phyloP scores from a whole-genome alignment of 1,284 basidiomycete species.

The Vanrija humicola region DNA sequence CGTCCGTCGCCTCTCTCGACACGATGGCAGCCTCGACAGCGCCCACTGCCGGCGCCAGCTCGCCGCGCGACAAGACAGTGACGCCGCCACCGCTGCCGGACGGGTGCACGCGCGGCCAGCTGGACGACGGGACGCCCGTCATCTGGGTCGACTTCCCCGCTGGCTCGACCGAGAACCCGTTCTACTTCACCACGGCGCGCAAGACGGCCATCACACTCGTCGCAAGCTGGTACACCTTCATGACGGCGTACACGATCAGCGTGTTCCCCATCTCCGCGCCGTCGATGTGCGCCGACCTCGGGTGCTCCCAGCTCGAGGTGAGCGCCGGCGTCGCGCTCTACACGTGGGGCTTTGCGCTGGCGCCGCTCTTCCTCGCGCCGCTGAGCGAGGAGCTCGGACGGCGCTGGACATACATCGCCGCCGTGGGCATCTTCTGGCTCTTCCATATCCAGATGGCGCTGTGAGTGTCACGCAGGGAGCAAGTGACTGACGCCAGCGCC shows the following conservation, averaged over 20 bases:
- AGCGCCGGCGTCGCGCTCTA: constrained; percentile 61
- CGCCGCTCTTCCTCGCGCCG: constrained; percentile 66
- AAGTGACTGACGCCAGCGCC: constrained; percentile 48
- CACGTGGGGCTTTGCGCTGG: constrained; percentile 58
- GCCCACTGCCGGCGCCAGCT: too few species aligned
- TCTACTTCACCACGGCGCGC: constrained; percentile 53
- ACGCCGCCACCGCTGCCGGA: too few species aligned
- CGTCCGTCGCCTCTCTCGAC: too few species aligned
- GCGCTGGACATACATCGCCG: constrained; percentile 62
- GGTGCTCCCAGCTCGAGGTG: constrained; percentile 58
- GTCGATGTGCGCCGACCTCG: constrained; percentile 64
- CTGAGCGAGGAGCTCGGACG: constrained; percentile 75
- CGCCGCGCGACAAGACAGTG: too few species aligned
- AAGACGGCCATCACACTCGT: constrained; percentile 62
- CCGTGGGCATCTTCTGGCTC: constrained; percentile 57
- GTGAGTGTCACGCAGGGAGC: constrained; percentile 51
- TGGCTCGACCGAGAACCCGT: constrained; percentile 57
- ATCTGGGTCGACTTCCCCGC: constrained; percentile 60
- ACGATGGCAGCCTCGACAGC: too few species aligned
- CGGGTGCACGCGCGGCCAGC: too few species aligned
- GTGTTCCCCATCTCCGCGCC: constrained; percentile 59
- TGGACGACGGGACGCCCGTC: constrained; percentile 10
- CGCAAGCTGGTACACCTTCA: constrained; percentile 58
- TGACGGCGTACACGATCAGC: constrained; percentile 56
- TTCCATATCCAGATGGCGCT: constrained; percentile 61